Evolutionary conservation across 2,329 filamentous ascomycete genomes (phyloP).

Genomic region (Phoma sp.): DNA sequence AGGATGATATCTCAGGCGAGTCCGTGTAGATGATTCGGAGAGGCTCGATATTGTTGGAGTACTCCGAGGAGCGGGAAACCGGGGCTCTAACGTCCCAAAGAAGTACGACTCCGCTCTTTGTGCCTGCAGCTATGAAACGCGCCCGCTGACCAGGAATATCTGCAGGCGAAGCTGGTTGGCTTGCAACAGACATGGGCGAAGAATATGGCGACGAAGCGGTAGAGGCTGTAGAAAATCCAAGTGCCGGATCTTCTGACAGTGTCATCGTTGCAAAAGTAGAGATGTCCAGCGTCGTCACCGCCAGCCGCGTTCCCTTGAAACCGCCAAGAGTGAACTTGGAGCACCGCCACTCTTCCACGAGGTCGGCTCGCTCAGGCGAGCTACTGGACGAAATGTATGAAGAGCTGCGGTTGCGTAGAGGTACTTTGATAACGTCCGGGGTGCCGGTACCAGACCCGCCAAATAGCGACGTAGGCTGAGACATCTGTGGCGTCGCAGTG

Average conservation of each 20-base stretch:
- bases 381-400: slow-evolving; percentile 46
- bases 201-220: slow-evolving; percentile 60
- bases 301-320: slow-evolving; percentile 67
- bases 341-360: slow-evolving; percentile 69
- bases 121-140: slow-evolving; percentile 82
- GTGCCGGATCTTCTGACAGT: slow-evolving; percentile 77
- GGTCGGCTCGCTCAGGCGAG: slow-evolving; percentile 44
- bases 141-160: slow-evolving; percentile 86
- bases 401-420: slow-evolving; percentile 36
- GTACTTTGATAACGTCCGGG: slow-evolving; percentile 26
- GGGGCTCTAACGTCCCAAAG: slow-evolving; percentile 84
- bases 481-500: slow-evolving; percentile 23
- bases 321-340: slow-evolving; percentile 68
- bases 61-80: slow-evolving; percentile 59
- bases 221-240: slow-evolving; percentile 63
- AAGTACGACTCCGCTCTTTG: slow-evolving; percentile 75
- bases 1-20: slow-evolving; percentile 82
- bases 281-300: slow-evolving; percentile 72
- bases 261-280: slow-evolving; percentile 76
- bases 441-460: slow-evolving; percentile 50
- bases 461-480: slow-evolving; percentile 55
- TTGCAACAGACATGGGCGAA: slow-evolving; percentile 60
- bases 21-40: slow-evolving; percentile 87
- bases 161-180: slow-evolving; percentile 50
- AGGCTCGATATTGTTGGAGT: slow-evolving; percentile 68